phyloP scores from a whole-genome alignment of 2,329 filamentous ascomycete genomes.

The Anthostomella pinea region DNA sequence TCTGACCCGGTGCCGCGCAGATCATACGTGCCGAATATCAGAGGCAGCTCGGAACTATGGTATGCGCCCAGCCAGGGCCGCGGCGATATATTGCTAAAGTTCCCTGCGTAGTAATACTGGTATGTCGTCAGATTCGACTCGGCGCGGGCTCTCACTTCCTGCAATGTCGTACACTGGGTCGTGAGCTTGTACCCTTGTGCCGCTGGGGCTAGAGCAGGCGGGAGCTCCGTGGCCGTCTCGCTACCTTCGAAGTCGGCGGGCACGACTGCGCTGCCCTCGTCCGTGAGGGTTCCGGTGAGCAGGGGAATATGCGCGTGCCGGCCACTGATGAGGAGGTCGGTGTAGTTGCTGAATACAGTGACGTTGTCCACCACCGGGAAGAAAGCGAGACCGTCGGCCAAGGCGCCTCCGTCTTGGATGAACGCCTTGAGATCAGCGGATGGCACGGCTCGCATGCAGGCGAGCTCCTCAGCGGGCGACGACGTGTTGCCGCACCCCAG shows the following conservation, averaged over 20 bases:
- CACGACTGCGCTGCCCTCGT: constrained; percentile 6
- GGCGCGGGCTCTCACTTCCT: not conserved
- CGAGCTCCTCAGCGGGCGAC: constrained; percentile 1
- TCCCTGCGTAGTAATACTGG: constrained; percentile 5
- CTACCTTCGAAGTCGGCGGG: constrained; percentile 8
- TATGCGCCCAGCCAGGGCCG: constrained; percentile 10
- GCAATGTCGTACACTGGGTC: constrained; percentile 5
- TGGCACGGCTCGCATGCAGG: constrained; percentile 4
- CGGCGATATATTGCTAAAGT: constrained; percentile 8
- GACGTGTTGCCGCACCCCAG: constrained; percentile 4
- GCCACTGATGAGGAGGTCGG: constrained; percentile 3
- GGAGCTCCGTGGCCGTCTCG: constrained; percentile 5
- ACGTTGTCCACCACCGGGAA: constrained; percentile 7
- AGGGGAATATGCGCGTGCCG: constrained; percentile 3
- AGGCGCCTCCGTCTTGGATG: constrained; percentile 3
- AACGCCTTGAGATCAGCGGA: constrained; percentile 4
- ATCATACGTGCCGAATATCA: constrained; percentile 8
- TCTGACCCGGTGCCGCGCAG: not conserved
- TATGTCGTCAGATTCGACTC: constrained; percentile 4
- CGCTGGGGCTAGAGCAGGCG: not conserved
- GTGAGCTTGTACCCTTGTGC: not conserved
- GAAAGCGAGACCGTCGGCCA: constrained; percentile 1
- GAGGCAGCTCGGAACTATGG: constrained; percentile 4
- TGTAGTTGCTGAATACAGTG: constrained; percentile 5
- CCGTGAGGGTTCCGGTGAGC: constrained; percentile 2